Conservation (phyloP, 192 early-diverging fungal genomes). For the Backusella luteola region DNA sequence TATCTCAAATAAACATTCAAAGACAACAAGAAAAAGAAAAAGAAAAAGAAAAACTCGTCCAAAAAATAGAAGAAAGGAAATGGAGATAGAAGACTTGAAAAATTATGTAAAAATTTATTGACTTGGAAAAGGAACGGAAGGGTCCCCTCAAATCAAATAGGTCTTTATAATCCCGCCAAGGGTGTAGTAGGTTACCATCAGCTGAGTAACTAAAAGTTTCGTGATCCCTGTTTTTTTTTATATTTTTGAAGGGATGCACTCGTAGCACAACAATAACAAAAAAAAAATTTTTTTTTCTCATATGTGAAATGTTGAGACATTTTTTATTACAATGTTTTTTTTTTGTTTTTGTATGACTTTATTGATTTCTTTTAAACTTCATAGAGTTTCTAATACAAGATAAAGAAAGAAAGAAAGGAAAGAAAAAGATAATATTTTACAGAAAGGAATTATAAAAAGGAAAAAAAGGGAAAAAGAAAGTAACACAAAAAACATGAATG, state of each 20-base stretch:
- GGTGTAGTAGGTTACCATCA: neutral
- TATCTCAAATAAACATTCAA: neutral
- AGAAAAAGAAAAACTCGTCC: neutral
- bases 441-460: neutral
- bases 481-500: conserved; percentile 2
- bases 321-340: neutral
- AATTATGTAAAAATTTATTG: neutral
- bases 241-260: neutral
- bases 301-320: neutral
- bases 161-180: neutral
- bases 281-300: neutral
- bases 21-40: neutral
- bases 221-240: conserved; percentile 7
- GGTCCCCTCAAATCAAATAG: neutral
- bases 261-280: neutral
- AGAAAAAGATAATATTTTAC: neutral
- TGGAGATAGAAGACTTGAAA: neutral
- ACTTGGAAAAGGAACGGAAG: neutral
- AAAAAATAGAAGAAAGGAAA: neutral
- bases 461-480: neutral
- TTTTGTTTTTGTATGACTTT: neutral
- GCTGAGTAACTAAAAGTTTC: neutral
- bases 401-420: neutral
- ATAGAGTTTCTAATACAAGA: neutral
- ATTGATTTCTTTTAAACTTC: neutral